Base-by-base conservation (phyloP, 2,329 filamentous ascomycete species). In the Anisogramma anomala region DNA sequence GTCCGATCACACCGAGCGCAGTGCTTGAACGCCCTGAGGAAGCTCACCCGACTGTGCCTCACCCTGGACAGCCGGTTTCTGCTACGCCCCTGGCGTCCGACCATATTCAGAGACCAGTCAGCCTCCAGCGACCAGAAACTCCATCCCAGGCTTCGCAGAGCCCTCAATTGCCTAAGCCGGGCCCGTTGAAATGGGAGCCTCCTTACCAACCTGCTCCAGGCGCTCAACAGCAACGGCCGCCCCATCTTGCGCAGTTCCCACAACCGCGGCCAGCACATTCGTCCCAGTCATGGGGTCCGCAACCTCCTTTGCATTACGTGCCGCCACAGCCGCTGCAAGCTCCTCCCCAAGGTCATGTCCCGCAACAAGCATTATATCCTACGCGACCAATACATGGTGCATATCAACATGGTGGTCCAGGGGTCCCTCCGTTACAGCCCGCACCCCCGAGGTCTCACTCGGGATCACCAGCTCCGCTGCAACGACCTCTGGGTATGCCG, bases 1-100 rank as follows among this genome's bases (percentile, higher is more conserved):
- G 23, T n/a, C 41, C 41, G 6, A 46, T 22, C 26, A 28, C 41
- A n/a, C n/a, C 33, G 4, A 11, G 56, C 9, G 57, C 57, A 18
- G 61, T 62, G 33, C 56, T 66, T 33, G 62, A 66, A 45, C 59
- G 58, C 43, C 63, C 64, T 3, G 61, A 63, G 37, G 56, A 55
- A 13, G 50, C 53, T 30, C 53, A 58, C 32, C 47, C 53, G 8
- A 58, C 58, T 38, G 47, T 51, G 11, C 44, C 52, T 20, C 53
- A 52, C 14, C 53, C 58, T 6, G 43, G 28, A 7, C 52, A 39
- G 51, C 57, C 18, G 46, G 43, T 23, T 48, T 52, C 18, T 51
- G 56, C 13, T 51, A 56, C 13, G 42, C 52, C 31, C 48, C 41
- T 50, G n/a, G 30, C 48, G 7, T 38, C 53, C 10, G 60, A 62